Percentiles rank a stretch among this genome's conserved stretches.
These are phyloP conservation scores for Cladosporium velox DNA, from an alignment of 2,329 filamentous ascomycete species.

Conservation along the genomic window DNA sequence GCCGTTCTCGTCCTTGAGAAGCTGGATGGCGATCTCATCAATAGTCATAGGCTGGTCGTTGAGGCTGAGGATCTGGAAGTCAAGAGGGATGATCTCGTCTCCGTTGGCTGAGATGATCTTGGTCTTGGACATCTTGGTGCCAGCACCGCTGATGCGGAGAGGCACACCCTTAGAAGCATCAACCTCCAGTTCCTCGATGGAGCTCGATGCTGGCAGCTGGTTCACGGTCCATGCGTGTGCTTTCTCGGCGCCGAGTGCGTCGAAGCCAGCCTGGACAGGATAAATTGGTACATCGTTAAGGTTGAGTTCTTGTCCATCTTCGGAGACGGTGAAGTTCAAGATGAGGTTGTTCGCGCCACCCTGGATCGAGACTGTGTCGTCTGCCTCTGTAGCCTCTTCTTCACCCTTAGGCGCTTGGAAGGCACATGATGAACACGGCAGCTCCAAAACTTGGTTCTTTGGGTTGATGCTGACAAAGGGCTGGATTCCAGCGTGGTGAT, in stretches of 20 bases:
- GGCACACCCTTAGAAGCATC: slow-evolving; percentile 38
- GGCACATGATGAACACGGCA: slow-evolving; percentile 59
- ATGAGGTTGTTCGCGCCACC: slow-evolving; percentile 37
- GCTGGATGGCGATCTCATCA: slow-evolving; percentile 59
- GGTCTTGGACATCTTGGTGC: slow-evolving; percentile 40
- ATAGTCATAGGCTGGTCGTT: slow-evolving; percentile 54
- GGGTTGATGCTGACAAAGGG: slow-evolving; percentile 40
- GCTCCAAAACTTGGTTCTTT: slow-evolving; percentile 46
- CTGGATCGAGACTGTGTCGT: slow-evolving; percentile 33
- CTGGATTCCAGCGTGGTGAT: neutral
- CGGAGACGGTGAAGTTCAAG: slow-evolving; percentile 56
- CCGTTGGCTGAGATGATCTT: slow-evolving; percentile 53
- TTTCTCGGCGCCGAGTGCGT: slow-evolving; percentile 13
- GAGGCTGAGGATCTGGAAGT: slow-evolving; percentile 63
- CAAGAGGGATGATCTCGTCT: slow-evolving; percentile 56
- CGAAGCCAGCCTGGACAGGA: slow-evolving; percentile 32
- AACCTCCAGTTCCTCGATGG: slow-evolving; percentile 21
- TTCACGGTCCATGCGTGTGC: slow-evolving; percentile 15
- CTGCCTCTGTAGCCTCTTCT: slow-evolving; percentile 27
- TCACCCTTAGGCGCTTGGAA: slow-evolving; percentile 40
- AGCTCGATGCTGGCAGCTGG: slow-evolving; percentile 12
- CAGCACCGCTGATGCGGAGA: slow-evolving; percentile 36
- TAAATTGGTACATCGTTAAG: slow-evolving; percentile 65
- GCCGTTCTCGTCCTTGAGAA: slow-evolving; percentile 61
- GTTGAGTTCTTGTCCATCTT: slow-evolving; percentile 51